Conservation (phyloP, 208 protist species). For the Leishmania amazonensis region DNA sequence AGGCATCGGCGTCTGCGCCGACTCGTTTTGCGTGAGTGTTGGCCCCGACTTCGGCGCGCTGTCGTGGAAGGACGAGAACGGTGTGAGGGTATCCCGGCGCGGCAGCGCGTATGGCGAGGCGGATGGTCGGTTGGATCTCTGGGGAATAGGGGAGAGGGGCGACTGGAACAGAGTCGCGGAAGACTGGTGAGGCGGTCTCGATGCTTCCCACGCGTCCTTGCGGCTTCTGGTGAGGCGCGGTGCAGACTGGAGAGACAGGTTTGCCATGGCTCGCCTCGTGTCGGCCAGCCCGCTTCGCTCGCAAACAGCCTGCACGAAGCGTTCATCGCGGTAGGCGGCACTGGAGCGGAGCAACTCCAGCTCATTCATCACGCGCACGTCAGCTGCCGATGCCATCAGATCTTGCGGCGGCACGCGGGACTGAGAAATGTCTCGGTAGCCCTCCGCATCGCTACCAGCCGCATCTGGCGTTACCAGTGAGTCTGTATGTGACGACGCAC, state of each 20-base stretch:
- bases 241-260: slow-evolving; percentile 33
- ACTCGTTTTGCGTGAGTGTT: slow-evolving; percentile 11
- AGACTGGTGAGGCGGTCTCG: neutral
- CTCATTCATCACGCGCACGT: slow-evolving; percentile 70
- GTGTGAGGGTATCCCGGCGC: slow-evolving; percentile 3
- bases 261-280: slow-evolving; percentile 28
- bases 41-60: slow-evolving; percentile 1
- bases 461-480: neutral
- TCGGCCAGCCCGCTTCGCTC: slow-evolving; percentile 15
- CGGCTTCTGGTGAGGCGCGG: slow-evolving; percentile 16
- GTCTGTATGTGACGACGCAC: neutral
- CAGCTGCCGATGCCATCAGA: slow-evolving; percentile 49
- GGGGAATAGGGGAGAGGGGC: slow-evolving; percentile 24
- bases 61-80: neutral
- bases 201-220: neutral
- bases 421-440: slow-evolving; percentile 13
- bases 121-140: slow-evolving; percentile 11
- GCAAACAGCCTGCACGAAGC: slow-evolving; percentile 30
- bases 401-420: slow-evolving; percentile 26
- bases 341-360: slow-evolving; percentile 65
- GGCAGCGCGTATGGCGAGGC: slow-evolving; percentile 21
- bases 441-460: neutral
- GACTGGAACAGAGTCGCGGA: neutral
- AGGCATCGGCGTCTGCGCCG: slow-evolving; percentile 22
- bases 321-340: slow-evolving; percentile 39